A percentile compares a stretch with the other conserved stretches of the same genome.
These are phyloP conservation scores for Fusarium tanahbumbuense DNA, from an alignment of 2,329 filamentous ascomycete genomes.

Conservation along the genomic window DNA sequence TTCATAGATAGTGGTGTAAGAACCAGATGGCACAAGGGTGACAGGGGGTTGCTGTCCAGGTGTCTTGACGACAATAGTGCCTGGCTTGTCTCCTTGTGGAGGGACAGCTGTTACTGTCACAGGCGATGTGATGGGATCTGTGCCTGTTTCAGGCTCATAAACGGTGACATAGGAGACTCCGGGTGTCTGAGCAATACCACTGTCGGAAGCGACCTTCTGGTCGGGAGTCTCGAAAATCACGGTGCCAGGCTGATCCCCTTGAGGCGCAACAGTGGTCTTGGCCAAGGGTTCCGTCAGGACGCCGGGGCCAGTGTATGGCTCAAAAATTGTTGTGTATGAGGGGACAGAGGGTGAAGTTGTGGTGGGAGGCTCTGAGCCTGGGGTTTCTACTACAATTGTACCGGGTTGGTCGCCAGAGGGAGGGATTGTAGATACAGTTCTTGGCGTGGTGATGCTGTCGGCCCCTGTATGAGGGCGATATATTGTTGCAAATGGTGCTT, in stretches of 20 bases:
- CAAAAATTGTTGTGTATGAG: constrained; percentile 7
- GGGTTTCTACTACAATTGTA: constrained; percentile 27
- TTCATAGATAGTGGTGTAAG: constrained; percentile 29
- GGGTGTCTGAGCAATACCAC: too few relatives aligned
- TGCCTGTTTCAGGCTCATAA: too few relatives aligned
- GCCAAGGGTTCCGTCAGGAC: constrained; percentile 11
- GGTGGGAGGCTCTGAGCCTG: neutral
- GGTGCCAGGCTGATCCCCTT: constrained; percentile 22
- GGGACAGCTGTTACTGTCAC: constrained; percentile 21
- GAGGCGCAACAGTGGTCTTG: constrained; percentile 15
- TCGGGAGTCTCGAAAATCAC: constrained; percentile 26
- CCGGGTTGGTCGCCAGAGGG: too few relatives aligned
- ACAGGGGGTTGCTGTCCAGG: constrained; percentile 1
- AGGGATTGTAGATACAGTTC: too few relatives aligned
- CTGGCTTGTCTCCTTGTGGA: constrained; percentile 20
- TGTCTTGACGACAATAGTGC: constrained; percentile 15
- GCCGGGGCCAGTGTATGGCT: constrained; percentile 17
- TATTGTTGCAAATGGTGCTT: too few relatives aligned
- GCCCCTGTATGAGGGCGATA: too few relatives aligned
- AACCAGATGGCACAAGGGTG: constrained; percentile 6
- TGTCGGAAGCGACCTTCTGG: too few relatives aligned
- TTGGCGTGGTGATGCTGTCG: too few relatives aligned
- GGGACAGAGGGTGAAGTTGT: neutral
- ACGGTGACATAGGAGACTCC: too few relatives aligned
- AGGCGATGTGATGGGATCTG: neutral